Evolutionary conservation across 345 rosid genomes (phyloP), one percentile per base, ranked within the genome.

Genomic region (Sonneratia caseolaris): DNA sequence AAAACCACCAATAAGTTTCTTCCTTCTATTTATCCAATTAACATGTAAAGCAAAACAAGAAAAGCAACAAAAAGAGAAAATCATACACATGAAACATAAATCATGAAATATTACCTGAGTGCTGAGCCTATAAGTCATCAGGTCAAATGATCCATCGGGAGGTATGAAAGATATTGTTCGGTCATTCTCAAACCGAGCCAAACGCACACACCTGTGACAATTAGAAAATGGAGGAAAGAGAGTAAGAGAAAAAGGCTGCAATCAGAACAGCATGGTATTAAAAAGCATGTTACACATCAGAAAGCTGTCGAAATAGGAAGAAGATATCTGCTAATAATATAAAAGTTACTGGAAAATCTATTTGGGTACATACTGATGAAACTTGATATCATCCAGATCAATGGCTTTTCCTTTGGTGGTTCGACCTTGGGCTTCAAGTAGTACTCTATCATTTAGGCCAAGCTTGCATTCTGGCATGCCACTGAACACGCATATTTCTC

Each of bases 381-480:
- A 95, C 80, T 95, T 95, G 76, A 95, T 92, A 75, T 95, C 99
- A 76, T 92, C 97, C 79, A 95, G 81, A 87, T 95, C 99, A 67
- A 90, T 92, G 48, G 97, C 96, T 84, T 95, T 95, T 68, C 97
- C 97, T 79, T 92, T 95, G 47, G 97, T 89, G 61, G 97, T 73
- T 42, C 93, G 89, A 59, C 99, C 99, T 75, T 95, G 99, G 22
- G 97, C 97, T 82, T 95, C 99, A 86, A 92, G 72, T 73, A 95
- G 76, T 73, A 95, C 88, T 86, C 51, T 47, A 47, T 47, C 51
- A 47, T 47, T 47, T 47, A 47, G 51, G 5, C 51, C 51, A 47
- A 47, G 90, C 81, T 95, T 95, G 84, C 99, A 95, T 83, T 92
- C 97, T 7, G 97, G 97, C 97, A 92, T 95, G 73, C 99, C 99